A percentile compares a stretch with the other conserved stretches of the same genome.
phyloP scores from a whole-genome alignment of 257 asterid species.

The Solanum chmielewskii region DNA sequence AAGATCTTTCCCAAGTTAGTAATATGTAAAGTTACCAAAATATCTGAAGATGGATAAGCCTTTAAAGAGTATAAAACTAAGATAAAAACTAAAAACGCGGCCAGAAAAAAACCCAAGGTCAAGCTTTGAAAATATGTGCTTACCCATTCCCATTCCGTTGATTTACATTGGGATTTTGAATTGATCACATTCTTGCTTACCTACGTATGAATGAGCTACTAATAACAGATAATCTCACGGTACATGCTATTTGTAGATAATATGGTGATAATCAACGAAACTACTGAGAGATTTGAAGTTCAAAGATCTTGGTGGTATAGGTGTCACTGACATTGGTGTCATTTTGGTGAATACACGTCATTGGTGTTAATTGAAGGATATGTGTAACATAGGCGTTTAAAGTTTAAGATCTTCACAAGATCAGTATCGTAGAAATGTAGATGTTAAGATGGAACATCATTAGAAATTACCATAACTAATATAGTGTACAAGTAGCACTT shows the following conservation, averaged over 20 bases:
- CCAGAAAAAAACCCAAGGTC: background rate
- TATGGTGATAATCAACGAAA: background rate
- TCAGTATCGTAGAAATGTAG: background rate
- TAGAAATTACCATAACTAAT: background rate
- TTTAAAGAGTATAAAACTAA: background rate
- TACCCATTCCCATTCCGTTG: too few relatives aligned
- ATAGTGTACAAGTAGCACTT: background rate
- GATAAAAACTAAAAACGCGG: background rate
- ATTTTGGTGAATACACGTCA: background rate
- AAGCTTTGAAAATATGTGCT: background rate
- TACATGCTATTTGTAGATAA: background rate
- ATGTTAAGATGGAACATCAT: background rate
- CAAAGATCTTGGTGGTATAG: too few relatives aligned
- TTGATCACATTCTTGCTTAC: background rate
- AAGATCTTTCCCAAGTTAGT: background rate
- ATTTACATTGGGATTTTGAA: background rate
- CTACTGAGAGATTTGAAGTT: background rate
- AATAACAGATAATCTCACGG: background rate
- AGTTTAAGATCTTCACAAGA: background rate
- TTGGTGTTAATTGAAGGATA: background rate
- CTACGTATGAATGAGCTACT: background rate
- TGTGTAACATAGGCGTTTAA: background rate
- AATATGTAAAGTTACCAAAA: background rate
- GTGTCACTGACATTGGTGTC: background rate
- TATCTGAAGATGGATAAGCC: background rate